Percentiles rank a stretch among this genome's conserved stretches.
These are phyloP conservation scores for Bauhinia variegata DNA, from an alignment of 306 rosid genomes.

Conservation along the genomic window DNA sequence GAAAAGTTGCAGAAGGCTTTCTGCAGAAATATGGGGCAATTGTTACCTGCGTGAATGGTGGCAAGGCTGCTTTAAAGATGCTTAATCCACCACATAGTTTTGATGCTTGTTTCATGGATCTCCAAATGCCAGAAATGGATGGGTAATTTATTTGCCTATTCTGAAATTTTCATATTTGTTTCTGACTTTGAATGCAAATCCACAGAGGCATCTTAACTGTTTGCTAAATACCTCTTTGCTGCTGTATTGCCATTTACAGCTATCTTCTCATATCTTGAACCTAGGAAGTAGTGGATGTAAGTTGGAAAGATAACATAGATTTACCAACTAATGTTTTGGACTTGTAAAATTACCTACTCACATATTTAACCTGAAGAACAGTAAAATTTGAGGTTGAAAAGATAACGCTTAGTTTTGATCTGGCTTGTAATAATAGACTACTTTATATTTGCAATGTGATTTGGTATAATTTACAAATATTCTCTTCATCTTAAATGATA, in stretches of 20 bases:
- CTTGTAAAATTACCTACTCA: neutral
- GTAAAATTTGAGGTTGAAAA: neutral
- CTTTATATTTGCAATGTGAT: slow-evolving; percentile 8
- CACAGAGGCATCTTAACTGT: neutral
- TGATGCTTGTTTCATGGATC: slow-evolving; percentile 97
- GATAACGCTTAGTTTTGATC: neutral
- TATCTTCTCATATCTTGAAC: neutral
- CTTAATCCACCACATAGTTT: slow-evolving; percentile 81
- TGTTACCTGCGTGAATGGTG: slow-evolving; percentile 80
- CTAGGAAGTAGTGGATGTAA: neutral
- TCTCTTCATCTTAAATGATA: slow-evolving; percentile 30
- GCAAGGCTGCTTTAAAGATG: slow-evolving; percentile 64
- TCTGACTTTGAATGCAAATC: slow-evolving; percentile 23
- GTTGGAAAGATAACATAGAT: neutral
- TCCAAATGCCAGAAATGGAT: slow-evolving; percentile 99
- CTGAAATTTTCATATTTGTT: slow-evolving; percentile 3
- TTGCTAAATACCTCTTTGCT: too few relatives aligned
- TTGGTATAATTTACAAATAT: slow-evolving; percentile 2
- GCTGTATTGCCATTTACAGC: neutral
- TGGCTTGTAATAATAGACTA: neutral
- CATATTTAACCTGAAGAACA: neutral
- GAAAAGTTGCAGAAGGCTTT: slow-evolving; percentile 92
- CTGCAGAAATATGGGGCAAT: slow-evolving; percentile 78
- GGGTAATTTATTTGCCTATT: slow-evolving; percentile 66
- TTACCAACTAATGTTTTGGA: neutral